Percentiles rank a stretch among this genome's conserved stretches.
phyloP scores from a whole-genome alignment of 805 yeast species.

The Starmerella sp. region DNA sequence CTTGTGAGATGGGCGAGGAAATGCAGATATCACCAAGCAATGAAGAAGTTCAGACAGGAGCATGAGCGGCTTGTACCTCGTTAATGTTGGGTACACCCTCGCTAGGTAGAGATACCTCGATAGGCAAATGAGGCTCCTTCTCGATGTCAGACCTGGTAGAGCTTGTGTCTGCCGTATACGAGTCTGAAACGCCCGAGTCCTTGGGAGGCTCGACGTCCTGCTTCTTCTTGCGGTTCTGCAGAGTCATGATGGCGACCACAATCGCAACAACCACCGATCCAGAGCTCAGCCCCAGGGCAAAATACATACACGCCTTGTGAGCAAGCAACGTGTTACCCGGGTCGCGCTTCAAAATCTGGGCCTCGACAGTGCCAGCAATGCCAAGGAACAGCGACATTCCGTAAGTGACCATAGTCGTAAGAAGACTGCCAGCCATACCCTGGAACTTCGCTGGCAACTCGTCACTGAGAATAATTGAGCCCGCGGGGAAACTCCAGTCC shows the following conservation, averaged over 20 bases:
- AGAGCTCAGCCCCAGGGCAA: constrained; percentile 18
- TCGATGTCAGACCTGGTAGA: background rate
- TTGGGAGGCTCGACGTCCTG: background rate
- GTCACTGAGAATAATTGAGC: constrained; percentile 51
- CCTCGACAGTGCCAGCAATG: constrained; percentile 39
- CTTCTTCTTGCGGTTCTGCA: background rate
- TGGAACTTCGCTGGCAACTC: constrained; percentile 52
- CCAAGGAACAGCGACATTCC: constrained; percentile 63
- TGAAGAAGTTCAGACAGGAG: no score
- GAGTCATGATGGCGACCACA: constrained; percentile 12
- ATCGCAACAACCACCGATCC: constrained; percentile 12
- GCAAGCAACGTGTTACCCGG: constrained; percentile 13
- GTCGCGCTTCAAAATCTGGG: constrained; percentile 10
- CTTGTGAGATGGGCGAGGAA: no score
- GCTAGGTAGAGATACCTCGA: background rate
- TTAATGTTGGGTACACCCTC: background rate
- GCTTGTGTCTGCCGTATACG: background rate
- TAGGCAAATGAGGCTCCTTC: background rate
- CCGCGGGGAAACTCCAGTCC: constrained; percentile 71
- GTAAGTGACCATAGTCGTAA: constrained; percentile 60
- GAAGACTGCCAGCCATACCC: constrained; percentile 69
- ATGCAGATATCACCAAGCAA: no score
- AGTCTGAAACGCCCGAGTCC: background rate
- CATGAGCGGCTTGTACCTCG: no score
- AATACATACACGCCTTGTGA: constrained; percentile 13